Evolutionary conservation across 2,329 filamentous ascomycete species (phyloP), one percentile per base, ranked within the genome.

Genomic region (Monosporascus sp.): DNA sequence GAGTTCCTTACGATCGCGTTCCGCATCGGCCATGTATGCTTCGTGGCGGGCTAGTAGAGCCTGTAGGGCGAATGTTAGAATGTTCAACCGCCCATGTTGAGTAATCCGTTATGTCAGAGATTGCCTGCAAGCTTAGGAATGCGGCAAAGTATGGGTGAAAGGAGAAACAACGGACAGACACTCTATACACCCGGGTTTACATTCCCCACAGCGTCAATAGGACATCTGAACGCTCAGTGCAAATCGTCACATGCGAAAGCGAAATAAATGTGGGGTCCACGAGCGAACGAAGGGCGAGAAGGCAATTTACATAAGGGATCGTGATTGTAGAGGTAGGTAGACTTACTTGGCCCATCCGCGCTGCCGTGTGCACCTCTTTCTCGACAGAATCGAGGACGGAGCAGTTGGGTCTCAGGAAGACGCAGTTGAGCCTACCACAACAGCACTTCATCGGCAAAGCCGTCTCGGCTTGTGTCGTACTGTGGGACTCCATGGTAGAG

Each of bases 41-140:
- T 97, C 92, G 81, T 99, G 92, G 64, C 93, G 88, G 59, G 88
- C 84, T 43, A 99, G 83, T 52, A 99, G 80, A 55, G 91, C 91
- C 94, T 97, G 85, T 54, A 87, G 72, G 51, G 81, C 75, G 72
- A 83, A 88, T 50, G 84, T 95, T 73, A 95, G 88, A 74, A 79
- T 80, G 60, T 78, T 75, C 55, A 63, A 51, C 59, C 59, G 25
- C 60, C 58, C 63, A 63, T 65, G 17, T 17, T 53, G 48, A 2
- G 17, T 46, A n/a, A 27, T 35, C 15, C 7, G 15, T 14, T 41
- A 9, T 11, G 15, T 31, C 15, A 38, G 31, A 47, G n/a, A 45
- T 49, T 52, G 44, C 39, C 35, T 50, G 38, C 47, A 51, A 49
- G 44, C 49, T 47, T 44, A 57, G 65, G 63, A 65, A 66, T 62